Percentiles rank a stretch among this genome's conserved stretches.
These are phyloP conservation scores for Schizosaccharomyces versatilis DNA, from an alignment of 1,139 yeast genomes.

Conservation along the genomic window DNA sequence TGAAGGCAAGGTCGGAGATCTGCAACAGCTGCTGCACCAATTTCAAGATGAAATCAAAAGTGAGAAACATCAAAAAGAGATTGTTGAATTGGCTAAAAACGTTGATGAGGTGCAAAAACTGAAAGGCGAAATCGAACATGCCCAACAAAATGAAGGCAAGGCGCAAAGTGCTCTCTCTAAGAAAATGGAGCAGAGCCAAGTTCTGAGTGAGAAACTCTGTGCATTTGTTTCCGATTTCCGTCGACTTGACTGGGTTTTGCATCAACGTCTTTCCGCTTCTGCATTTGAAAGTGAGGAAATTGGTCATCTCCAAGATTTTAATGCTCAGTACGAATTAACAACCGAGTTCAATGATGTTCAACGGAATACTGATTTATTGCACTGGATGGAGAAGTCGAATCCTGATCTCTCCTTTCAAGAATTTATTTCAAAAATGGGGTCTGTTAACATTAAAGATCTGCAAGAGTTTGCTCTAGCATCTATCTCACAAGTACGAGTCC, in stretches of 20 bases:
- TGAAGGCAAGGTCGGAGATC: background rate
- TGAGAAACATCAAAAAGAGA: background rate
- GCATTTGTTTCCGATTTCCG: background rate
- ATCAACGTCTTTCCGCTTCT: background rate
- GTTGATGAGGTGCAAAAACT: background rate
- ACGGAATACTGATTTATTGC: background rate
- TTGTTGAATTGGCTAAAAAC: background rate
- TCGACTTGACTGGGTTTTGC: background rate
- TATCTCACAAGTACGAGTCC: background rate
- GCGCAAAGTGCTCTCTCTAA: too few species aligned
- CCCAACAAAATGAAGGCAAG: background rate
- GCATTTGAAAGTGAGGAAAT: background rate
- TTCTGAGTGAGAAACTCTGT: background rate
- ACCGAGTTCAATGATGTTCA: background rate
- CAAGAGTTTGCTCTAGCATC: background rate
- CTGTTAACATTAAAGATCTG: background rate
- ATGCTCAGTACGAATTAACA: background rate
- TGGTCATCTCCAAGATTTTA: background rate
- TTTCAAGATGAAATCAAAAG: background rate
- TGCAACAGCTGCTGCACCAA: background rate
- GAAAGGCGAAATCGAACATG: background rate
- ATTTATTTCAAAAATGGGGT: background rate
- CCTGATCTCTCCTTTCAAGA: background rate
- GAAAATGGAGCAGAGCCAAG: background rate
- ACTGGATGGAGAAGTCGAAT: background rate